phyloP scores from a whole-genome alignment of 306 rosid species.

The Dalbergia cochinchinensis region DNA sequence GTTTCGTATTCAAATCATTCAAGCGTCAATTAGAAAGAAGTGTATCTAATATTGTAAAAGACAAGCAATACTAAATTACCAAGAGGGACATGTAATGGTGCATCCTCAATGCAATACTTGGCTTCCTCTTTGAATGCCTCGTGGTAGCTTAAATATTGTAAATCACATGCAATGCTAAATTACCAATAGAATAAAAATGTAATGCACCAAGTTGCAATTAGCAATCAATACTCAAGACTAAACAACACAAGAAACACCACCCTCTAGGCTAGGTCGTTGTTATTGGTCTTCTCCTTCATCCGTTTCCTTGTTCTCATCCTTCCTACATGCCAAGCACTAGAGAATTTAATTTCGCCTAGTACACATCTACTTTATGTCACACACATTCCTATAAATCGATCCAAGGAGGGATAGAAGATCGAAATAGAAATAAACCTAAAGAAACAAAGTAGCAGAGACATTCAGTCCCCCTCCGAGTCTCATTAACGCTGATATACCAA shows the following conservation, averaged over 20 bases:
- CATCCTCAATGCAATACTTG: too few species aligned
- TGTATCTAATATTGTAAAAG: too few species aligned
- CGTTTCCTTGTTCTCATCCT: not conserved
- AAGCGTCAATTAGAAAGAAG: not conserved
- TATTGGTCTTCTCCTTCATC: not conserved
- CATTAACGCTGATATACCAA: too few species aligned
- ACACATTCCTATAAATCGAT: not conserved
- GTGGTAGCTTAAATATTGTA: too few species aligned
- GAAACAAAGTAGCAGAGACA: not conserved
- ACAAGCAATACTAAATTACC: too few species aligned
- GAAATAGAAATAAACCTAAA: not conserved
- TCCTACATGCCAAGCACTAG: slow-evolving; percentile 1
- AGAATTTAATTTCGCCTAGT: not conserved
- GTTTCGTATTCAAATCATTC: slow-evolving; percentile 3
- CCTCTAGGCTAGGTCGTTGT: not conserved
- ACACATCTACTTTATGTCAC: not conserved
- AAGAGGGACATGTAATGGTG: too few species aligned
- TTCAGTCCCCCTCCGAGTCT: too few species aligned
- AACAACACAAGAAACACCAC: not conserved
- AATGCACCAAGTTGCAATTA: not conserved
- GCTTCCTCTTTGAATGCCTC: too few species aligned
- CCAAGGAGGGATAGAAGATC: not conserved
- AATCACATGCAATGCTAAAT: too few species aligned
- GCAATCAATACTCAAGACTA: not conserved
- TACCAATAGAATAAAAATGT: too few species aligned